Conservation (phyloP, 495 filamentous ascomycete species). For the Trichoderma reesei region DNA sequence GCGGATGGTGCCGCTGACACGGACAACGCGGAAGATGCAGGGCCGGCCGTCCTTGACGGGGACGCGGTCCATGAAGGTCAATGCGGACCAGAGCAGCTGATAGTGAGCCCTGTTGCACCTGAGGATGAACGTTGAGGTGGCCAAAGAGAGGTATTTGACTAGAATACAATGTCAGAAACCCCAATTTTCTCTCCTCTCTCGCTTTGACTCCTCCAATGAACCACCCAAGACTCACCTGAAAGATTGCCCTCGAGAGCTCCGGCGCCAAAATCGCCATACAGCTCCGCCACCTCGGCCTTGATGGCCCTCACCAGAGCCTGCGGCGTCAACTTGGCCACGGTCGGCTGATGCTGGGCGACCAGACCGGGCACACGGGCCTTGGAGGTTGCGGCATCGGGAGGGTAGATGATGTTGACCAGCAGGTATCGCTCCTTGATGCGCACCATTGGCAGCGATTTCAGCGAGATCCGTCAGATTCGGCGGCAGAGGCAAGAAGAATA, state of each 20-base stretch:
- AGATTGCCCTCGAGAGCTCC: slow-evolving; percentile 43
- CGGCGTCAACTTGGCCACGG: slow-evolving; percentile 52
- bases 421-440: slow-evolving; percentile 93
- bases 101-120: slow-evolving; percentile 69
- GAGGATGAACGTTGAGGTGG: slow-evolving; percentile 90
- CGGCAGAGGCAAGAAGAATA: neutral
- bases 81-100: slow-evolving; percentile 77
- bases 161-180: neutral
- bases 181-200: too few relatives aligned
- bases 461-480: neutral
- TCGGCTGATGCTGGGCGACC: slow-evolving; percentile 68
- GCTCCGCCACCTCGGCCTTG: slow-evolving; percentile 51
- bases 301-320: slow-evolving; percentile 56
- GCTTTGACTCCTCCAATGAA: too few relatives aligned
- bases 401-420: slow-evolving; percentile 84
- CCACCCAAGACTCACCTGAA: slow-evolving; percentile 35
- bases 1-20: slow-evolving; percentile 86
- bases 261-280: slow-evolving; percentile 89
- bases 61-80: slow-evolving; percentile 70
- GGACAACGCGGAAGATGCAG: slow-evolving; percentile 76
- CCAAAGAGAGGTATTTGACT: slow-evolving; percentile 89
- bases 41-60: slow-evolving; percentile 45
- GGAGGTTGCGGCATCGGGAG: slow-evolving; percentile 37
- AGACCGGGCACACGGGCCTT: slow-evolving; percentile 39
- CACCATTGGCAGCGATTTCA: slow-evolving; percentile 53